Evolutionary conservation across 768 basidiomycete species (phyloP), one percentile per base, ranked within the genome.

Genomic region (Boletus subparvulus): DNA sequence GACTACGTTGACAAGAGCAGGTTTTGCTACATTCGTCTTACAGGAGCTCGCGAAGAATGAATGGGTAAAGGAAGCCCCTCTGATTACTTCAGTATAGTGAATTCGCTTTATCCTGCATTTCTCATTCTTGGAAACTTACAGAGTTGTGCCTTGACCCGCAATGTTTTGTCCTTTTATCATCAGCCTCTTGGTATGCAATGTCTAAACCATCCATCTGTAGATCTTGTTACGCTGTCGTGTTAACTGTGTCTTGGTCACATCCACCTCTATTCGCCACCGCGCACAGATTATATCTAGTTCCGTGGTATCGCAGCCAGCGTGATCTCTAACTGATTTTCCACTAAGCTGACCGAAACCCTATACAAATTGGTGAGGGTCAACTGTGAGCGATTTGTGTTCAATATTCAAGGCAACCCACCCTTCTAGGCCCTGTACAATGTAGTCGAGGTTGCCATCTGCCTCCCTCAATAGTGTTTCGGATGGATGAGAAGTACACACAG

Each of bases 401-500:
- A 8, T 13, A 5, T n/a, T 30, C 16, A 26, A 52, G 30, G 26
- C 6, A 21, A 71, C 83, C 45, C 55, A 91, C 90, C 75, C 77
- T 17, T 84, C 80, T 43, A 95, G 74, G 70, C 92, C 85, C 16
- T 77, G 69, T 14, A 91, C 84, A 44, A 93, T 80, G 65, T 79
- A 88, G 64, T 90, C 83, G 3, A 87, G 80, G 21, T 77, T 52
- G 11, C 56, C 54, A 30, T 43, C 55, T 26, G 55, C 61, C 69
- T 48, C 85, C 79, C 12, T 78, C 82, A 40, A 80, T 76, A 49
- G 76, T 35, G 69, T 68, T 41, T 82, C 79, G 17, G 83, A 75
- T 26, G 80, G 65, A 52, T 93, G 89, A 6, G 88, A 89, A 33
- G 94, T 95, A 67, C 89, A 90, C 1, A 94, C 90, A 1, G 88